These are phyloP conservation scores for Kluyveromyces wickerhamii DNA, from an alignment of 805 yeast species.

Conservation along the genomic window DNA sequence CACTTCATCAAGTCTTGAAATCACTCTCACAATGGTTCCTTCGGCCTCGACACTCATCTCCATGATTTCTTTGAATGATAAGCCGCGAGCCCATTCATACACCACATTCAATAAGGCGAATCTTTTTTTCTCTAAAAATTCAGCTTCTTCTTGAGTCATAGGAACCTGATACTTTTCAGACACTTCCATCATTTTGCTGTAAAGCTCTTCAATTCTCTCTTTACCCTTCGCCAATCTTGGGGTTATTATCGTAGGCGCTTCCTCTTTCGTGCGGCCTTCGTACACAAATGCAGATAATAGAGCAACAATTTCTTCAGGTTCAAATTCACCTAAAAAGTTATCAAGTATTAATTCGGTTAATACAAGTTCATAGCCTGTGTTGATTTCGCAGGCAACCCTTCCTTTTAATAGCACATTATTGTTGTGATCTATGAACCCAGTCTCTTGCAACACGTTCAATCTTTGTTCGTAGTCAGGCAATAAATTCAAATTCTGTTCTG, in stretches of 20 bases:
- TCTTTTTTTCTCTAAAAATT: slow-evolving; percentile 72
- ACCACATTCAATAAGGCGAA: slow-evolving; percentile 90
- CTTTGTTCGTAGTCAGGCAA: slow-evolving; percentile 93
- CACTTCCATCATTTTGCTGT: slow-evolving; percentile 50
- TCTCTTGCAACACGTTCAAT: slow-evolving; percentile 61
- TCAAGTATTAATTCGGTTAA: slow-evolving; percentile 85
- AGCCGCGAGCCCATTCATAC: slow-evolving; percentile 97
- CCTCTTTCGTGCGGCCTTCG: slow-evolving; percentile 64
- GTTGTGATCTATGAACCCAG: slow-evolving; percentile 71
- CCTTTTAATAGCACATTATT: slow-evolving; percentile 75
- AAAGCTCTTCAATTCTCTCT: slow-evolving; percentile 59
- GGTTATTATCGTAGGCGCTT: slow-evolving; percentile 54
- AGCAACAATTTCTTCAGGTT: slow-evolving; percentile 96
- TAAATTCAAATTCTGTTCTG: slow-evolving; percentile 82
- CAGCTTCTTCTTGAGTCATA: slow-evolving; percentile 76
- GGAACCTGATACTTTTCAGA: slow-evolving; percentile 63
- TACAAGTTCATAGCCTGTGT: slow-evolving; percentile 84
- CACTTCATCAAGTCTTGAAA: slow-evolving; percentile 87
- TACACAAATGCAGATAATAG: slow-evolving; percentile 85
- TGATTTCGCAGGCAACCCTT: slow-evolving; percentile 86
- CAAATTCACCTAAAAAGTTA: slow-evolving; percentile 86
- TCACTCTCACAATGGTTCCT: slow-evolving; percentile 94
- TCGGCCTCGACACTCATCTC: slow-evolving; percentile 83
- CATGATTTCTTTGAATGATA: slow-evolving; percentile 86
- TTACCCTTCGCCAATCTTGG: slow-evolving; percentile 75